phyloP scores from a whole-genome alignment of 2,329 filamentous ascomycete genomes.

The Coniochaeta sp. region DNA sequence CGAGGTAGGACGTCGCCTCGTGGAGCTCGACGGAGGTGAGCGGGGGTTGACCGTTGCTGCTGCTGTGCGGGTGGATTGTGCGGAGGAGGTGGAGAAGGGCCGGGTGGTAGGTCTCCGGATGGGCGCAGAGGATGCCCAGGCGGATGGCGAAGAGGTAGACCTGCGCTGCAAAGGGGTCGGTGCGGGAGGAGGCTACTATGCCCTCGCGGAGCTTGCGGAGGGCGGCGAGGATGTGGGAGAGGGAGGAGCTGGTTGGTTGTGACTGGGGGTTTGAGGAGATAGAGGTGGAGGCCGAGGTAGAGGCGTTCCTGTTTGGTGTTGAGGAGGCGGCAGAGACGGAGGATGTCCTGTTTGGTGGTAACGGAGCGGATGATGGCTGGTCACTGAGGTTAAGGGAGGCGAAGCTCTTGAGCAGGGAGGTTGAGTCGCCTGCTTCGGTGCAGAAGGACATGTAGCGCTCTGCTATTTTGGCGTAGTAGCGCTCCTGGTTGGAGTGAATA shows the following conservation, averaged over 20 bases:
- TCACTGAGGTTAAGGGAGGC: conserved; percentile 45
- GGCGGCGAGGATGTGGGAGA: conserved; percentile 71
- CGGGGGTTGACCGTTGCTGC: too few species aligned
- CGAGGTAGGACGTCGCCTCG: conserved; percentile 73
- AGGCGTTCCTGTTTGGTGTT: too few species aligned
- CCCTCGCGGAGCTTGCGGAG: conserved; percentile 90
- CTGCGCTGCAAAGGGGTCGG: conserved; percentile 76
- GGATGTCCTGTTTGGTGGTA: conserved; percentile 25
- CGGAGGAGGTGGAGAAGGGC: conserved; percentile 75
- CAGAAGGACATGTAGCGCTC: conserved; percentile 88
- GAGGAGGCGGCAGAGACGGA: conserved; percentile 6
- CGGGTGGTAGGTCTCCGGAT: conserved; percentile 85
- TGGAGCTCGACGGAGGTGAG: conserved; percentile 66
- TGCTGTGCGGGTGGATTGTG: conserved; percentile 57
- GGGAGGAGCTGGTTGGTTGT: conserved; percentile 47
- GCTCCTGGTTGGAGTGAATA: conserved; percentile 71
- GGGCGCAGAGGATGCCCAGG: conserved; percentile 69
- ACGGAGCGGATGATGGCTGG: conserved; percentile 4
- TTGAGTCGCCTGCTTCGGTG: conserved; percentile 62
- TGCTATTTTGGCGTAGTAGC: conserved; percentile 80
- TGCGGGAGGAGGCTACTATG: conserved; percentile 69
- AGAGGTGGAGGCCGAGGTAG: conserved; percentile 6
- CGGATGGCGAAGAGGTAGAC: conserved; percentile 90
- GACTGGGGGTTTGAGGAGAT: conserved; percentile 9
- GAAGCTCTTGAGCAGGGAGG: conserved; percentile 70